Conservation (phyloP, 345 rosid genomes). For the Turnera subulata region DNA sequence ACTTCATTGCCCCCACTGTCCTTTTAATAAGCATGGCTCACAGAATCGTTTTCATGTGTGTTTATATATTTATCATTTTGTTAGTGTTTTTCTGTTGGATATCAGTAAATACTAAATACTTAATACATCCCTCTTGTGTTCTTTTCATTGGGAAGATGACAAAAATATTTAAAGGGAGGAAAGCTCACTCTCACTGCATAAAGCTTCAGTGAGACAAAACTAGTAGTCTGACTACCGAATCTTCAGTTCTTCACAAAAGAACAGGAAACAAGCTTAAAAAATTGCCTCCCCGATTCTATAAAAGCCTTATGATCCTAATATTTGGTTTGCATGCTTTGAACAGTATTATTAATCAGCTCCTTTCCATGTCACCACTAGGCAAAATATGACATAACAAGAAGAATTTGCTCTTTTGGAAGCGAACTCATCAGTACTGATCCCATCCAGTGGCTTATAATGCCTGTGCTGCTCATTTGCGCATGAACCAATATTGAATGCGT, state of each 20-base stretch:
- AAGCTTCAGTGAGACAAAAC: conserved; percentile 32
- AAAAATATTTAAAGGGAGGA: conserved; percentile 16
- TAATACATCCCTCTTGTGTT: neutral
- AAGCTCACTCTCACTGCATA: conserved; percentile 51
- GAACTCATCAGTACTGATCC: conserved; percentile 2
- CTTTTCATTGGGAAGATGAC: conserved; percentile 27
- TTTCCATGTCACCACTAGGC: conserved; percentile 32
- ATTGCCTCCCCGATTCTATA: conserved; percentile 24
- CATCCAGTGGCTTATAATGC: no score
- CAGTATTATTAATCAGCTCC: conserved; percentile 19
- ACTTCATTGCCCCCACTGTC: no score
- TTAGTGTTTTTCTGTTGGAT: no score
- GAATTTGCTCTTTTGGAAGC: neutral
- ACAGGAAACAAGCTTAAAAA: conserved; percentile 30
- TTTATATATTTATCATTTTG: no score
- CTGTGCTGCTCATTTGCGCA: no score
- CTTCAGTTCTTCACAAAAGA: conserved; percentile 39
- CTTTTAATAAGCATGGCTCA: no score
- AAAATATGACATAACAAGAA: neutral
- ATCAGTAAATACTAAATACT: no score
- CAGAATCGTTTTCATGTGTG: no score
- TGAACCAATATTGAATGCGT: no score
- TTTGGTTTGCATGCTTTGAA: conserved; percentile 39
- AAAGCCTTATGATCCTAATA: conserved; percentile 14
- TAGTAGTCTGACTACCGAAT: conserved; percentile 39